A percentile compares a stretch with the other conserved stretches of the same genome.
Conservation (phyloP, 257 asterid genomes). For the Agastache rugosa region DNA sequence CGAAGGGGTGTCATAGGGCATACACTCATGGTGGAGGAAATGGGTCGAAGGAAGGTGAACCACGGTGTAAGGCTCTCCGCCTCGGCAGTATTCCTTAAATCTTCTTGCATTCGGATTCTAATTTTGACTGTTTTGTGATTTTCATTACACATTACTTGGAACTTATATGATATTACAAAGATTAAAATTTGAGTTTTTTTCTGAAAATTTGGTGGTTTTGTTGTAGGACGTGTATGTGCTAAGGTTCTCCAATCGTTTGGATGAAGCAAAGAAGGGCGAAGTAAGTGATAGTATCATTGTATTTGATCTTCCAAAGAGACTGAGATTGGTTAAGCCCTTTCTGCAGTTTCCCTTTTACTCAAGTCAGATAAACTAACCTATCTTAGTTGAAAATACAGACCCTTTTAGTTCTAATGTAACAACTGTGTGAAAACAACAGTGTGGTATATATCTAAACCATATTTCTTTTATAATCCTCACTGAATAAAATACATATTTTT, state of each 20-base stretch:
- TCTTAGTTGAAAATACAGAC: neutral
- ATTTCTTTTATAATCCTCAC: slow-evolving; percentile 3
- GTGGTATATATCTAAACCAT: neutral
- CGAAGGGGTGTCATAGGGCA: slow-evolving; percentile 87
- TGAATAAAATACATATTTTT: slow-evolving; percentile 2
- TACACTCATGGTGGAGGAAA: slow-evolving; percentile 92
- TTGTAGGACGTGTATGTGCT: slow-evolving; percentile 81
- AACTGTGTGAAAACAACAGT: slow-evolving; percentile 11
- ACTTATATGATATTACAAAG: slow-evolving; percentile 10
- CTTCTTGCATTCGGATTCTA: slow-evolving; percentile 12
- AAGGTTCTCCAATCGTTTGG: slow-evolving; percentile 90
- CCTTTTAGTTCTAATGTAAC: neutral
- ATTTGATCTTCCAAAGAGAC: slow-evolving; percentile 2
- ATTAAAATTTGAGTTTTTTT: slow-evolving; percentile 12
- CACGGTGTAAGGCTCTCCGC: slow-evolving; percentile 62
- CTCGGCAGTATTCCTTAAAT: slow-evolving; percentile 23
- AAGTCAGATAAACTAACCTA: slow-evolving; percentile 23
- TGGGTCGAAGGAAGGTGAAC: slow-evolving; percentile 83
- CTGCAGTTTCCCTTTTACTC: slow-evolving; percentile 6
- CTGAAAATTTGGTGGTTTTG: slow-evolving; percentile 22
- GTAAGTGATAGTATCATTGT: slow-evolving; percentile 59
- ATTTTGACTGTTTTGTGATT: slow-evolving; percentile 30
- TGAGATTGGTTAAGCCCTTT: slow-evolving; percentile 14
- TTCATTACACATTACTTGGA: slow-evolving; percentile 8
- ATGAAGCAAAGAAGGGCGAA: slow-evolving; percentile 91